phyloP scores from a whole-genome alignment of 176 grass and related monocot species.

The Otatea glauca region DNA sequence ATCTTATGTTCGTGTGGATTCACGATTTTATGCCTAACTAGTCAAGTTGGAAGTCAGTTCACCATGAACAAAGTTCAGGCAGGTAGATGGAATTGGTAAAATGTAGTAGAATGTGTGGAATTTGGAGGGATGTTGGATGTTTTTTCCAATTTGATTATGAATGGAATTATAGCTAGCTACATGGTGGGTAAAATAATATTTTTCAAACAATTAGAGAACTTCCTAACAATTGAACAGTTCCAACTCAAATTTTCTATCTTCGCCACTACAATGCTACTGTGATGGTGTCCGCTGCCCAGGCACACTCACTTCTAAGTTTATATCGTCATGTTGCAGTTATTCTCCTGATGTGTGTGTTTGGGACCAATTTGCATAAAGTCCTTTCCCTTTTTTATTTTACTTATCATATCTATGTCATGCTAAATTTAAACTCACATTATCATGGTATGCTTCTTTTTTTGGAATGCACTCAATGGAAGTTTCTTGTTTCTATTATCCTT shows the following conservation, averaged over 20 bases:
- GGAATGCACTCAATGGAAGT: constrained; percentile 17
- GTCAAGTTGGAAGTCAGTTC: constrained; percentile 27
- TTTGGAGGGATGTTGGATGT: neutral
- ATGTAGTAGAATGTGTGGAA: neutral
- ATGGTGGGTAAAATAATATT: neutral
- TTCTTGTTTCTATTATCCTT: constrained; percentile 21
- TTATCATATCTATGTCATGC: neutral
- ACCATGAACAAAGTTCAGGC: constrained; percentile 22
- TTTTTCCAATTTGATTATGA: neutral
- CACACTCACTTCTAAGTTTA: neutral
- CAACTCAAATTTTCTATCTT: neutral
- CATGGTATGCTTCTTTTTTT: constrained; percentile 1
- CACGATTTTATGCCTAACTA: neutral
- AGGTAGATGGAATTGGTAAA: neutral
- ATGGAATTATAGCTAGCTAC: neutral
- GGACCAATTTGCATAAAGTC: neutral
- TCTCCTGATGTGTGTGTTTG: neutral
- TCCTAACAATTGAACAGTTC: neutral
- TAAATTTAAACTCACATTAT: constrained; percentile 23
- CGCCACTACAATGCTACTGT: constrained; percentile 5
- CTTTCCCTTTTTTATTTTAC: neutral
- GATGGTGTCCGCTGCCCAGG: neutral
- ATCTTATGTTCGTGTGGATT: constrained; percentile 49
- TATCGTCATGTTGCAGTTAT: neutral
- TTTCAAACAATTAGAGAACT: neutral